Conservation (phyloP, 306 rosid species). For the Trichosanthes cucumerina region DNA sequence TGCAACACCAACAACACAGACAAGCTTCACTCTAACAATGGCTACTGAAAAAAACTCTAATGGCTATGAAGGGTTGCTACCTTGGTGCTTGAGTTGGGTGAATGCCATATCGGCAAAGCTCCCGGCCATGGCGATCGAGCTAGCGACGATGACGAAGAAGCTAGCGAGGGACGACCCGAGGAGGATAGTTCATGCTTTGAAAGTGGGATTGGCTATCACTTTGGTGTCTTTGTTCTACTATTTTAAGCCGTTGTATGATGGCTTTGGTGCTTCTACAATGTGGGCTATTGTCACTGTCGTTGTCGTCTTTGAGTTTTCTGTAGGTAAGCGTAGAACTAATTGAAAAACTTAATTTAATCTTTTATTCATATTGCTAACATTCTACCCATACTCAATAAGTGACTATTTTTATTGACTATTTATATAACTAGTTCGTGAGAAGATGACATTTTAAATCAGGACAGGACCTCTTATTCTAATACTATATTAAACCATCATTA, state of each 20-base stretch:
- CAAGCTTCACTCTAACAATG: neutral
- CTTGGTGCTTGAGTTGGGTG: neutral
- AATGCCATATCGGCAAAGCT: constrained; percentile 1
- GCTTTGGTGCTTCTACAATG: constrained; percentile 73
- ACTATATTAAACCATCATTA: no score
- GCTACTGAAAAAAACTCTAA: neutral
- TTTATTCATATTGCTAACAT: neutral
- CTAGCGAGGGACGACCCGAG: constrained; percentile 75
- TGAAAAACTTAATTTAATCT: neutral
- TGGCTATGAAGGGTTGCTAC: neutral
- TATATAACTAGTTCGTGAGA: no score
- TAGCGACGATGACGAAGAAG: constrained; percentile 28
- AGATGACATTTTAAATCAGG: no score
- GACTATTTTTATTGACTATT: no score
- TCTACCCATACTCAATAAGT: neutral
- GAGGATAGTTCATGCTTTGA: constrained; percentile 64
- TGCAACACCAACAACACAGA: neutral
- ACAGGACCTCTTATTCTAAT: no score
- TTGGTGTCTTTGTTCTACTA: constrained; percentile 68
- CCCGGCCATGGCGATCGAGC: constrained; percentile 21
- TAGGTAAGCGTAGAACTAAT: neutral
- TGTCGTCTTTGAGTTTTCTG: neutral
- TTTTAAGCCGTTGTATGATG: constrained; percentile 58
- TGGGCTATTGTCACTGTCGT: constrained; percentile 63
- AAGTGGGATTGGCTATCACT: constrained; percentile 85